Evolutionary conservation across 2,329 filamentous ascomycete species (phyloP), one percentile per base, ranked within the genome.

Genomic region (Cytospora leucostoma): DNA sequence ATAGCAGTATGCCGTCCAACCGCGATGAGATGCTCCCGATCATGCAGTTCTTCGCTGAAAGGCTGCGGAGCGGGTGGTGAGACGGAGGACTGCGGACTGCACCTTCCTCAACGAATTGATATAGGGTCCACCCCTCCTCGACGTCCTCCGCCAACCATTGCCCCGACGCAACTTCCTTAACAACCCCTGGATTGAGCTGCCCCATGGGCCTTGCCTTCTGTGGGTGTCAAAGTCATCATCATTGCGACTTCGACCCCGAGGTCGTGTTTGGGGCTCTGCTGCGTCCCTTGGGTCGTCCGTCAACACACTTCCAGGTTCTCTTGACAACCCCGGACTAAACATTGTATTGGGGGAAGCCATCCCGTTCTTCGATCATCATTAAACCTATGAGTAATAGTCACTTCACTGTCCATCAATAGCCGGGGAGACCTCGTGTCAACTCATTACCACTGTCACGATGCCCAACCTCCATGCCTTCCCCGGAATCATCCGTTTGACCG

Each of bases 1-100:
- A 88, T 7, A 92, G 96, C 74, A 84, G 83, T 1, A 97, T 97
- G 93, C 92, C 93, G n/a, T 79, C 81, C 53, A 89, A 83, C 72
- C 82, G 89, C 59, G 92, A 96, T 12, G 93, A 98, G 80, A 93
- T 96, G 83, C 72, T 93, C 70, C 93, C 93, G 0, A 84, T 97
- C 65, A 97, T 97, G 92, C 86, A 89, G 71, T 97, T 89, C 70
- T 84, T 93, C 70, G 88, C 88, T 0, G 83, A 88, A 57, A 82
- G 88, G 70, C 74, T 95, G 69, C 70, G 70, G 56, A 69, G 65
- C 27, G 71, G 68, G 12, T 71, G 70, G 69, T 66, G 64, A 56
- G 60, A 56, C 27, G 27, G 58, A 65, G 34, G 32, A 34, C 21
- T 2, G 47, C 37, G 52, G 40, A 38, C 55, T 37, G 61, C 13